These are phyloP conservation scores for Arthrobotrys pseudoclavata DNA, from an alignment of 2,329 filamentous ascomycete species.

Conservation along the genomic window DNA sequence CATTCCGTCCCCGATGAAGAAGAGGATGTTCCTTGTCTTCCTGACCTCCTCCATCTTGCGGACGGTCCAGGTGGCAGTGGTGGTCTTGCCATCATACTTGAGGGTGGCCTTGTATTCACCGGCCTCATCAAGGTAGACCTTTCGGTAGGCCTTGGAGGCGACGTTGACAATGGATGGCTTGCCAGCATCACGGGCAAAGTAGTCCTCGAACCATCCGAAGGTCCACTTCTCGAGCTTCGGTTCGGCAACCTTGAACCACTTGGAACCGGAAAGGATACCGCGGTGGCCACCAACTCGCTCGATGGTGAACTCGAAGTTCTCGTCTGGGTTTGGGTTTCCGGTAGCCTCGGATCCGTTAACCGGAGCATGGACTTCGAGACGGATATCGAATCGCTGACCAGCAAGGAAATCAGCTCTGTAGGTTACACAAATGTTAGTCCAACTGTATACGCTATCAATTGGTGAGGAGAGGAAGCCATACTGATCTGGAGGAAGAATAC, in stretches of 20 bases:
- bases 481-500: conserved; percentile 74
- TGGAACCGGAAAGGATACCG: conserved; percentile 70
- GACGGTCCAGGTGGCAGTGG: conserved; percentile 83
- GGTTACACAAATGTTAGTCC: conserved; percentile 20
- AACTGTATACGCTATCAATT: background rate
- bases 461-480: conserved; percentile 19
- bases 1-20: conserved; percentile 84
- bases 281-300: conserved; percentile 72
- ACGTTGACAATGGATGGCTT: conserved; percentile 82
- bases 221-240: conserved; percentile 83
- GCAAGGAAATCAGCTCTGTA: conserved; percentile 81
- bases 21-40: conserved; percentile 85
- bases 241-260: conserved; percentile 79
- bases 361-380: conserved; percentile 84
- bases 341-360: conserved; percentile 85
- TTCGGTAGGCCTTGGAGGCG: conserved; percentile 81
- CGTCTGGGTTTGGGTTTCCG: conserved; percentile 76
- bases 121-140: conserved; percentile 81
- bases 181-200: conserved; percentile 80
- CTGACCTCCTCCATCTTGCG: conserved; percentile 77
- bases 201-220: conserved; percentile 87
- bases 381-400: conserved; percentile 86
- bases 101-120: conserved; percentile 83
- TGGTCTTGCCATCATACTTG: conserved; percentile 79
- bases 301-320: conserved; percentile 81